These are phyloP conservation scores for Castanospermum australe DNA, from an alignment of 306 rosid genomes.

Conservation along the genomic window DNA sequence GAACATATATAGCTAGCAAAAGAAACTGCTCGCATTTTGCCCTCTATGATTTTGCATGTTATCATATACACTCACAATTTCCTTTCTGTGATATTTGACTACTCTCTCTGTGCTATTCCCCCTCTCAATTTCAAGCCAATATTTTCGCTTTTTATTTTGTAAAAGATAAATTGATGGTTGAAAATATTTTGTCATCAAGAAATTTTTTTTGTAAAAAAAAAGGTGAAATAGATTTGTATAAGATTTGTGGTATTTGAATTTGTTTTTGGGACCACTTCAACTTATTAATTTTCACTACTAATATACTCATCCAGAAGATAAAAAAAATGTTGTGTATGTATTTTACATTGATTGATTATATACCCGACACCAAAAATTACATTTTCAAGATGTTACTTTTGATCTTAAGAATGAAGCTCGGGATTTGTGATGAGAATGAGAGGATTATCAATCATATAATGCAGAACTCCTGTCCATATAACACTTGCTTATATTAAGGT, in stretches of 20 bases:
- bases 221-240: neutral
- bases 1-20: conserved; percentile 14
- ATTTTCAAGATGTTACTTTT: conserved; percentile 34
- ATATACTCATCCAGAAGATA: conserved; percentile 4
- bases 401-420: conserved; percentile 34
- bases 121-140: neutral
- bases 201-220: neutral
- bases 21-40: neutral
- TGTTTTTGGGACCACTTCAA: neutral
- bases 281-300: no score
- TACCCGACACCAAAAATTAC: conserved; percentile 27
- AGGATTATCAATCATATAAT: neutral
- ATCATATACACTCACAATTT: neutral
- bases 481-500: conserved; percentile 17
- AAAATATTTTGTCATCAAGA: neutral
- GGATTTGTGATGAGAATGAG: conserved; percentile 18
- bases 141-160: neutral
- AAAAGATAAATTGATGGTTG: neutral
- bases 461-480: conserved; percentile 11
- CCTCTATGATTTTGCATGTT: neutral
- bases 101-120: neutral
- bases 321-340: neutral
- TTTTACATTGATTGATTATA: conserved; percentile 33
- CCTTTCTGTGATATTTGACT: neutral
- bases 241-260: neutral